Evolutionary conservation across 495 filamentous ascomycete genomes (phyloP), one percentile per base, ranked within the genome.

Genomic region (Cryomyces antarcticus): DNA sequence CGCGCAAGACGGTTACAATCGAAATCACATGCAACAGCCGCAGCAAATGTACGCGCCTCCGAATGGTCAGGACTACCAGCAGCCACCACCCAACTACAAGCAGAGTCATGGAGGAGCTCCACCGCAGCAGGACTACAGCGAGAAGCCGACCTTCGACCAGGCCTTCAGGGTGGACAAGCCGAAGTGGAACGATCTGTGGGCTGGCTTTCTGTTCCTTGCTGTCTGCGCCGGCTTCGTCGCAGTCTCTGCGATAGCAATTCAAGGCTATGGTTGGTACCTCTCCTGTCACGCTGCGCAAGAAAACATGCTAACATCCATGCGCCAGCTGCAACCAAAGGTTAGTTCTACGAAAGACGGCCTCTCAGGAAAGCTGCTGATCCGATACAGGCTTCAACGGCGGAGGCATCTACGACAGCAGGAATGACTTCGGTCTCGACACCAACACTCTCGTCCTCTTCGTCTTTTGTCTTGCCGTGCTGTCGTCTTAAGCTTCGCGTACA

Each of bases 151-250:
- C 11, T 95, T 87, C 50, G 75, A 88, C 11, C 69, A 93, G 52
- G 70, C 72, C 0, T 94, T 94, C 62, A 75, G 73, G 57, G 53
- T 94, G 33, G 70, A 82, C 43, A 74, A 74, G 44, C 86, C 86
- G 9, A 92, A 89, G 53, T 93, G 68, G 57, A 80, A 94, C 51
- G 87, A 94, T 52, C 42, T 84, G 5, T 93, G 85, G 86, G 85
- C 85, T 4, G 82, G 77, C 12, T 61, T 92, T 39, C 60, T 93
- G 51, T 74, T 94, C 51, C 64, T 93, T 42, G 57, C 71, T 6
- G 75, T 79, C 4, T 81, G 78, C 52, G 62, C 73, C 4, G 86
- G 85, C 31, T 93, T 82, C 49, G 71, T 72, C 11, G 83, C 75
- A 2, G 74, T 93, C 10, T 84, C 78, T 4, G 87, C 71, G 2